A percentile compares a stretch with the other conserved stretches of the same genome.
phyloP scores from a whole-genome alignment of 495 filamentous ascomycete genomes.

The Barbatosphaeria neglecta region DNA sequence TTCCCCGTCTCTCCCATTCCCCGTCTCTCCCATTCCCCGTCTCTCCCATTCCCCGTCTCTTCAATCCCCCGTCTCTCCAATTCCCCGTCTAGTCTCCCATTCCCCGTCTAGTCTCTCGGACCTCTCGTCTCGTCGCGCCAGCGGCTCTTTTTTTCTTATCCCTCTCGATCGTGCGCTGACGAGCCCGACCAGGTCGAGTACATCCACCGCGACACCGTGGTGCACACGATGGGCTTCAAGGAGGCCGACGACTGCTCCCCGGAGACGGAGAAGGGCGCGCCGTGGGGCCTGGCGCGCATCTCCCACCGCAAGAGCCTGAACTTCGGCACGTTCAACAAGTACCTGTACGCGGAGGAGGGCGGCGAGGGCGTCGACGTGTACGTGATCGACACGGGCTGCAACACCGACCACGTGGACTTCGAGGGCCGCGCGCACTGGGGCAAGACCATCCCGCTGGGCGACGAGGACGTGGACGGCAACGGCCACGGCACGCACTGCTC shows the following conservation, averaged over 20 bases:
- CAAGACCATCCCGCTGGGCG: slow-evolving; percentile 79
- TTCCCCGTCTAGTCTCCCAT: neutral
- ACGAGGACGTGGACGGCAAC: slow-evolving; percentile 88
- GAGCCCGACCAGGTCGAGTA: slow-evolving; percentile 64
- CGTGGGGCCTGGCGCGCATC: slow-evolving; percentile 96
- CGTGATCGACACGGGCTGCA: slow-evolving; percentile 96
- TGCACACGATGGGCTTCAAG: slow-evolving; percentile 55
- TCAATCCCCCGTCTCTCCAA: neutral
- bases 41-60: neutral
- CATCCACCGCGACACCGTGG: slow-evolving; percentile 86
- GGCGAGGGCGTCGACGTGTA: slow-evolving; percentile 99
- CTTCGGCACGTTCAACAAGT: slow-evolving; percentile 96
- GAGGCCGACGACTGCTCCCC: slow-evolving; percentile 23
- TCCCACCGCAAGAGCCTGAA: slow-evolving; percentile 79
- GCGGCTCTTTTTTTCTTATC: neutral
- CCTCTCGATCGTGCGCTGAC: neutral
- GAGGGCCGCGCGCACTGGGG: slow-evolving; percentile 93
- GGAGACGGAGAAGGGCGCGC: slow-evolving; percentile 75
- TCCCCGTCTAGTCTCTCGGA: too few relatives aligned
- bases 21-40: neutral
- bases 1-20: neutral
- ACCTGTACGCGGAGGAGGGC: slow-evolving; percentile 79
- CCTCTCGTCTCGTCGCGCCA: neutral
- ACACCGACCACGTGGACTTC: slow-evolving; percentile 89
- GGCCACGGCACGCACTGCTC: slow-evolving; percentile 99